These are phyloP conservation scores for Ilex paraguariensis DNA, from an alignment of 305 asterid genomes.

Conservation along the genomic window DNA sequence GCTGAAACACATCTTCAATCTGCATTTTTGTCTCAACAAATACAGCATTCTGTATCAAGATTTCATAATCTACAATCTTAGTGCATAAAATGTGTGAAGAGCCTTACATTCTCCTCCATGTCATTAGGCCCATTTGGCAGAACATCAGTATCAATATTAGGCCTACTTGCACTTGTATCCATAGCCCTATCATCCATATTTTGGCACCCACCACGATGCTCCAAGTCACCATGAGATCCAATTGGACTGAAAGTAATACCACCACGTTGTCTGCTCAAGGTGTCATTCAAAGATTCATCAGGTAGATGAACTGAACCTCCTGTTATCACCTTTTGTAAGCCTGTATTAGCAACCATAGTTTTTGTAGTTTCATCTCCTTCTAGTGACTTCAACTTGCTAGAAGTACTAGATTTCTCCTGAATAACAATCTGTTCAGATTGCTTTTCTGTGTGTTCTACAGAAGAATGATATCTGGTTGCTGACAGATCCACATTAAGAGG, in stretches of 20 bases:
- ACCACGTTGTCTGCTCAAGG: constrained; percentile 20
- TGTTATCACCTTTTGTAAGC: constrained; percentile 21
- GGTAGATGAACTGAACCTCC: constrained; percentile 22
- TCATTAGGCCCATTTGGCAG: constrained; percentile 9
- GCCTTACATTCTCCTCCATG: constrained; percentile 17
- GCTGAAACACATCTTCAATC: constrained; percentile 12
- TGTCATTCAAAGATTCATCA: constrained; percentile 31
- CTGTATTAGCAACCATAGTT: constrained; percentile 24
- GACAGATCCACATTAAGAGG: constrained; percentile 42
- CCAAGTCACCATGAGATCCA: constrained; percentile 22
- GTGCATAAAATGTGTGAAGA: constrained; percentile 5
- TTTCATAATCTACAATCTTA: neutral
- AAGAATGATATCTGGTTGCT: constrained; percentile 19
- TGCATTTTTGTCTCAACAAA: constrained; percentile 17
- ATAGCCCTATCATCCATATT: neutral
- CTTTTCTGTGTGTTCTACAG: constrained; percentile 25
- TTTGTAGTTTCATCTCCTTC: constrained; percentile 27
- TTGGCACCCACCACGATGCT: constrained; percentile 2
- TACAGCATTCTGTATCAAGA: constrained; percentile 1
- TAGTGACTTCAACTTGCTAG: constrained; percentile 32
- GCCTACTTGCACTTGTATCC: neutral
- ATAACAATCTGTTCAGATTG: constrained; percentile 28
- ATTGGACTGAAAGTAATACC: constrained; percentile 8
- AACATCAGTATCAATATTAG: constrained; percentile 7
- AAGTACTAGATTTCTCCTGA: constrained; percentile 22